Evolutionary conservation across 306 rosid species (phyloP).

Genomic region (Lathyrus oleraceus): DNA sequence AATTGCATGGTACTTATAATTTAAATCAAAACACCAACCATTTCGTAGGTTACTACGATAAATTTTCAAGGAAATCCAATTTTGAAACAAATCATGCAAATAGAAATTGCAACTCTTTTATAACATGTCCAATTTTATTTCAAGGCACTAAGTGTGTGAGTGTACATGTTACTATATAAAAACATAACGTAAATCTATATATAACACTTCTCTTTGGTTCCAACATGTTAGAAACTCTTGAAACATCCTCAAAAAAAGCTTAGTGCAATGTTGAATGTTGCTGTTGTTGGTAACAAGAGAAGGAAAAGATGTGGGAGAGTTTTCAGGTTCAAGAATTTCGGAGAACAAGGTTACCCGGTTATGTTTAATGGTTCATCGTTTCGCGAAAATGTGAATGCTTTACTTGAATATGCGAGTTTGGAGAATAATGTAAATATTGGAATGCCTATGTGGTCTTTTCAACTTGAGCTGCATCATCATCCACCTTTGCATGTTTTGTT

Average conservation of each 20-base stretch:
- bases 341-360: constrained; percentile 68
- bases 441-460: constrained; percentile 79
- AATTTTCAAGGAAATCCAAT: constrained; percentile 47
- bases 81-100: constrained; percentile 67
- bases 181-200: not conserved
- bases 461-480: constrained; percentile 73
- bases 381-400: constrained; percentile 64
- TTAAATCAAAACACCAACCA: constrained; percentile 55
- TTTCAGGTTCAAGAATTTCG: constrained; percentile 78
- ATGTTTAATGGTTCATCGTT: constrained; percentile 61
- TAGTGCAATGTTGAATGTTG: constrained; percentile 58
- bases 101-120: constrained; percentile 47
- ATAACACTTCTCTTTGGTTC: constrained; percentile 19
- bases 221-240: constrained; percentile 40
- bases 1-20: constrained; percentile 58
- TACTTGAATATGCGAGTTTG: constrained; percentile 68
- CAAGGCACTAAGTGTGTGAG: constrained; percentile 56
- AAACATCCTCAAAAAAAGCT: constrained; percentile 5
- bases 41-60: constrained; percentile 42
- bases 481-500: constrained; percentile 67
- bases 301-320: constrained; percentile 78
- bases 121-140: constrained; percentile 57
- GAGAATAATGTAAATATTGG: constrained; percentile 52
- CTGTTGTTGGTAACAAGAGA: constrained; percentile 59
- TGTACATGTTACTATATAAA: constrained; percentile 34